Conservation (phyloP, 768 basidiomycete species). For the Collybiopsis confluens region DNA sequence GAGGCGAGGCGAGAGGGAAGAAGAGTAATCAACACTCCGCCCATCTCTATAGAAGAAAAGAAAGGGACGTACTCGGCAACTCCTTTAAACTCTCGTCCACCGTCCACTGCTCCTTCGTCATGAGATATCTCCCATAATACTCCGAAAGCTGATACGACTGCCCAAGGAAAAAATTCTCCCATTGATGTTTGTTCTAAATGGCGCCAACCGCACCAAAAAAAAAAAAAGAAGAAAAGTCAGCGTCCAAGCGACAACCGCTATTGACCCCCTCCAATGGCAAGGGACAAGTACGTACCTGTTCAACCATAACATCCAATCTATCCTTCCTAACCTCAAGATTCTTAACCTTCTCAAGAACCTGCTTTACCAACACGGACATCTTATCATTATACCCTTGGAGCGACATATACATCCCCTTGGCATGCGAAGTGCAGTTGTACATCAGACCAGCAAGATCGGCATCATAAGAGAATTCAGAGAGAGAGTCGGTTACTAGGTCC, state of each 20-base stretch:
- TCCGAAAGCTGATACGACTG: conserved; percentile 80
- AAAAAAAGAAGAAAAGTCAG: conserved; percentile 75
- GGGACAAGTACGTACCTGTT: conserved; percentile 53
- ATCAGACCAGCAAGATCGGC: conserved; percentile 87
- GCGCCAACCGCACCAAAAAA: conserved; percentile 3
- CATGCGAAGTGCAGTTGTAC: conserved; percentile 62
- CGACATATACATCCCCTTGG: conserved; percentile 62
- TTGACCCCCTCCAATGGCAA: conserved; percentile 72
- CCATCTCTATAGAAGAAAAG: neutral
- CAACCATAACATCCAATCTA: conserved; percentile 76
- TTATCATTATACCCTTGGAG: conserved; percentile 93
- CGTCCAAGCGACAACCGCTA: conserved; percentile 85
- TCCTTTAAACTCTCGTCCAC: conserved; percentile 72
- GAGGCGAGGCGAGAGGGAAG: too few relatives aligned
- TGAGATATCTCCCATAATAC: conserved; percentile 67
- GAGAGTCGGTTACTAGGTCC: conserved; percentile 82
- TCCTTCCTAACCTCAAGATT: conserved; percentile 60
- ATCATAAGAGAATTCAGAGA: conserved; percentile 89
- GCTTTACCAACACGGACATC: conserved; percentile 64
- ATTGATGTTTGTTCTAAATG: conserved; percentile 64
- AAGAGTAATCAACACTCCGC: neutral
- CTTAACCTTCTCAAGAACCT: conserved; percentile 68
- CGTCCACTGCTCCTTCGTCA: conserved; percentile 72
- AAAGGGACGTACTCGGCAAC: conserved; percentile 55
- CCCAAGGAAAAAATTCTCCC: conserved; percentile 83